Conservation (phyloP, 2,329 filamentous ascomycete genomes). For the Aspergillus oerlinghausenensis region DNA sequence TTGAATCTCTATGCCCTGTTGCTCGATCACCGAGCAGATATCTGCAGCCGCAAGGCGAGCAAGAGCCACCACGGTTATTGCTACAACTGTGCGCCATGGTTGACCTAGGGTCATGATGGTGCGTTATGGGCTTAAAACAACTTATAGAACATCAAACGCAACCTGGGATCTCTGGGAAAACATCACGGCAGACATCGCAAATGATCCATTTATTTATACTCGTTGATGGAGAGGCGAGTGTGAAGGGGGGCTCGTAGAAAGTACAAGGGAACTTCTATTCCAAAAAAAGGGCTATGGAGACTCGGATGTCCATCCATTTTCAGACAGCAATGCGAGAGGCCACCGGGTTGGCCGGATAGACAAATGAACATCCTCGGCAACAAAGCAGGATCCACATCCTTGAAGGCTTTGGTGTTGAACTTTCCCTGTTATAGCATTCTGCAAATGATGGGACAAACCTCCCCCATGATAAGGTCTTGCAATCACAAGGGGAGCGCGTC, state of each 20-base stretch:
- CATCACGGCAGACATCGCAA: not conserved
- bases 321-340: not conserved
- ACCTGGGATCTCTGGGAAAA: not conserved
- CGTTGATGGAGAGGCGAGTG: no score
- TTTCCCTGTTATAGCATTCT: no score
- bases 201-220: no score
- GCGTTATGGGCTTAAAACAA: not conserved
- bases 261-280: no score
- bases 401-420: not conserved
- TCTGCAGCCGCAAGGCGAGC: conserved; percentile 22
- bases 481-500: no score
- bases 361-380: not conserved
- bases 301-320: not conserved
- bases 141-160: not conserved
- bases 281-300: no score
- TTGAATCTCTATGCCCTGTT: conserved; percentile 31
- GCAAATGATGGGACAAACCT: no score
- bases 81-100: conserved; percentile 16
- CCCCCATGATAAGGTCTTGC: no score
- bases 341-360: not conserved
- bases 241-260: no score
- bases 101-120: conserved; percentile 13
- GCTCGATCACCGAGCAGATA: conserved; percentile 38
- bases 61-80: conserved; percentile 16
- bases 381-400: not conserved